Conservation (phyloP, 495 filamentous ascomycete genomes). For the Hyaloscypha hepaticicola region DNA sequence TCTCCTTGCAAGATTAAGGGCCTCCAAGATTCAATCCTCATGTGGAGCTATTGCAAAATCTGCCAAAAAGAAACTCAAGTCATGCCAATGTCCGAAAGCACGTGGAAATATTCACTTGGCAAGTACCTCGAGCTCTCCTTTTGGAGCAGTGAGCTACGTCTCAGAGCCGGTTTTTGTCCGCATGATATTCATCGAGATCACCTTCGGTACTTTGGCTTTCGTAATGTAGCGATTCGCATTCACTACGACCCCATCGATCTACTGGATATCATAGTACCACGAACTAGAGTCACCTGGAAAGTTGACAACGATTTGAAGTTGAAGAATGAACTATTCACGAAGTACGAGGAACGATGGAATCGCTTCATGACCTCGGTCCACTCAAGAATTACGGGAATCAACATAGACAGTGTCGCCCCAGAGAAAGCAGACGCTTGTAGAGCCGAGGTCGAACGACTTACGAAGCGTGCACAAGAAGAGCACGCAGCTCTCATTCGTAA, state of each 20-base stretch:
- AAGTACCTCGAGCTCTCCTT: conserved; percentile 98
- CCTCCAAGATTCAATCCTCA: conserved; percentile 77
- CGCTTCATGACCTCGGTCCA: conserved; percentile 87
- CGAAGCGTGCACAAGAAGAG: conserved; percentile 76
- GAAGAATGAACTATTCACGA: conserved; percentile 86
- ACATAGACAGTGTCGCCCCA: conserved; percentile 82
- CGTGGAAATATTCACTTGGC: conserved; percentile 98
- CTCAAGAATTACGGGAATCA: conserved; percentile 79
- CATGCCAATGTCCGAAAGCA: conserved; percentile 89
- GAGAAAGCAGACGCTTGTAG: conserved; percentile 80
- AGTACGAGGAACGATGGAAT: conserved; percentile 74
- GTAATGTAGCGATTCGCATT: conserved; percentile 79
- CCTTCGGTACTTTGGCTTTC: conserved; percentile 86
- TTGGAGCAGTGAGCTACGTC: conserved; percentile 82
- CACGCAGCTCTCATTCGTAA: conserved; percentile 67
- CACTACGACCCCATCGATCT: conserved; percentile 91
- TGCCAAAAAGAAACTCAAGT: conserved; percentile 88
- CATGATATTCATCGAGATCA: conserved; percentile 94
- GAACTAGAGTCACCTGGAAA: conserved; percentile 91
- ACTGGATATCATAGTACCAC: conserved; percentile 92
- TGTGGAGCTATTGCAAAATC: conserved; percentile 96
- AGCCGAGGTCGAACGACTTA: conserved; percentile 73
- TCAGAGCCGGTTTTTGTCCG: conserved; percentile 79
- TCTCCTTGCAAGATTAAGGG: conserved; percentile 68
- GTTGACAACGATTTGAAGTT: conserved; percentile 88